A percentile compares a stretch with the other conserved stretches of the same genome.
Conservation (phyloP, 257 asterid species). For the Mitragyna speciosa region DNA sequence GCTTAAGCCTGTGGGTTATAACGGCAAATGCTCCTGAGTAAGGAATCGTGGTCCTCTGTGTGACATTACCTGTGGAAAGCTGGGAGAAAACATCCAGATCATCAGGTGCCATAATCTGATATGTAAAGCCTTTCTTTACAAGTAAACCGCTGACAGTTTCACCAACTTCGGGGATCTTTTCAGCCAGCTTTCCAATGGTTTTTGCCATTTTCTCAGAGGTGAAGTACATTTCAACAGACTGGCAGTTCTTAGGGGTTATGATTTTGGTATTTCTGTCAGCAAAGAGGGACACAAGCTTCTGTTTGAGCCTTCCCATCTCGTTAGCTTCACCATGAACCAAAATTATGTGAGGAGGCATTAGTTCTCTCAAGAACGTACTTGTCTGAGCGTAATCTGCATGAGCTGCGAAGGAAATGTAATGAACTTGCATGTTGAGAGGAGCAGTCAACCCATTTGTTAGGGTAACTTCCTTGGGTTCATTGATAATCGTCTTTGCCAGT, state of each 20-base stretch:
- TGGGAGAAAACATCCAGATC: slow-evolving; percentile 92
- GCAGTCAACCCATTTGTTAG: slow-evolving; percentile 87
- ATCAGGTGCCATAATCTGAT: slow-evolving; percentile 95
- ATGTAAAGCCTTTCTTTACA: slow-evolving; percentile 92
- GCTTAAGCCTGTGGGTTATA: slow-evolving; percentile 78
- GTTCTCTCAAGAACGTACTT: slow-evolving; percentile 85
- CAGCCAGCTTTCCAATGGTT: slow-evolving; percentile 81
- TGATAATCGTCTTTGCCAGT: slow-evolving; percentile 78
- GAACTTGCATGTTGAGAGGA: slow-evolving; percentile 83
- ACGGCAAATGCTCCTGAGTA: slow-evolving; percentile 96
- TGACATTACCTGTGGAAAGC: slow-evolving; percentile 77
- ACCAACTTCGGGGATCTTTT: slow-evolving; percentile 64
- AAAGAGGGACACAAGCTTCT: slow-evolving; percentile 77
- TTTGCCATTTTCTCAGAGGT: slow-evolving; percentile 93
- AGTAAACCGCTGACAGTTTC: slow-evolving; percentile 84
- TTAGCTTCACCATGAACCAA: slow-evolving; percentile 89
- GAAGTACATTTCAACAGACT: slow-evolving; percentile 86
- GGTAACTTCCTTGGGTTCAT: slow-evolving; percentile 90
- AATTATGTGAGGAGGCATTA: slow-evolving; percentile 94
- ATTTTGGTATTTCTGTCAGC: slow-evolving; percentile 84
- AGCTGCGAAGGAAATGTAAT: slow-evolving; percentile 94
- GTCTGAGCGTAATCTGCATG: slow-evolving; percentile 95
- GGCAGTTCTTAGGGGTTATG: slow-evolving; percentile 91
- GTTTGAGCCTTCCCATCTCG: slow-evolving; percentile 91
- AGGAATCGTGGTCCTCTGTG: slow-evolving; percentile 88